Conservation (phyloP, 164 flowering plant genomes). For the Berberis thunbergii region DNA sequence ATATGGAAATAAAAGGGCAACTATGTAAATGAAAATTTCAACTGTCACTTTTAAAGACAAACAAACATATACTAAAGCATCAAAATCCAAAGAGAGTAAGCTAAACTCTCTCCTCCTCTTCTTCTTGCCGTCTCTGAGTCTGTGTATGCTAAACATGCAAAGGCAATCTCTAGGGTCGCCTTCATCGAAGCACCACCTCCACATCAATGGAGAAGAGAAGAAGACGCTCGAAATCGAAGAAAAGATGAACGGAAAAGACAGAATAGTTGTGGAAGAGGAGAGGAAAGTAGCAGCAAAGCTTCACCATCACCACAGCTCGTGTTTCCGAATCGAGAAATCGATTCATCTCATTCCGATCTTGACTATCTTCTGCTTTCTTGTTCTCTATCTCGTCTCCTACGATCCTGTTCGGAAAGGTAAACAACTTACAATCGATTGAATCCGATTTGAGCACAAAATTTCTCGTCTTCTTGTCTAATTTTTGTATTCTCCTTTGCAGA, state of each 20-base stretch:
- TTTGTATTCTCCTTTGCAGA: conserved; percentile 19
- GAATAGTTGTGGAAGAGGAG: not conserved
- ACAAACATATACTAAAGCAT: too few relatives aligned
- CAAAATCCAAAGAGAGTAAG: too few relatives aligned
- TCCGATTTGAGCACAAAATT: too few relatives aligned
- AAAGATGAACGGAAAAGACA: conserved; percentile 10
- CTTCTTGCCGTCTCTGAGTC: not conserved
- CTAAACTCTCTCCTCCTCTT: not conserved
- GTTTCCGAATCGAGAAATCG: conserved; percentile 23
- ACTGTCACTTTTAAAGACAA: too few relatives aligned
- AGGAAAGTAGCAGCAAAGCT: conserved; percentile 15
- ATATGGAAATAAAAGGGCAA: too few relatives aligned
- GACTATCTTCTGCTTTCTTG: conserved; percentile 49
- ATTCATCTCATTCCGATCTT: conserved; percentile 63
- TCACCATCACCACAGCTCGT: conserved; percentile 14
- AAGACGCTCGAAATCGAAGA: not conserved
- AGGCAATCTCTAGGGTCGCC: conserved; percentile 47
- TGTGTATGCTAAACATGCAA: conserved; percentile 28
- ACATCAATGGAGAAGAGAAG: conserved; percentile 9
- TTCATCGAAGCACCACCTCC: conserved; percentile 30
- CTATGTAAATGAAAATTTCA: too few relatives aligned
- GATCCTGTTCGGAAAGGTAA: conserved; percentile 53
- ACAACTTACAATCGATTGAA: not conserved
- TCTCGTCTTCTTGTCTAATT: not conserved
- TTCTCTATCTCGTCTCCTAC: conserved; percentile 63